phyloP scores from a whole-genome alignment of 345 rosid species.

The Erysimum cheiranthoides region DNA sequence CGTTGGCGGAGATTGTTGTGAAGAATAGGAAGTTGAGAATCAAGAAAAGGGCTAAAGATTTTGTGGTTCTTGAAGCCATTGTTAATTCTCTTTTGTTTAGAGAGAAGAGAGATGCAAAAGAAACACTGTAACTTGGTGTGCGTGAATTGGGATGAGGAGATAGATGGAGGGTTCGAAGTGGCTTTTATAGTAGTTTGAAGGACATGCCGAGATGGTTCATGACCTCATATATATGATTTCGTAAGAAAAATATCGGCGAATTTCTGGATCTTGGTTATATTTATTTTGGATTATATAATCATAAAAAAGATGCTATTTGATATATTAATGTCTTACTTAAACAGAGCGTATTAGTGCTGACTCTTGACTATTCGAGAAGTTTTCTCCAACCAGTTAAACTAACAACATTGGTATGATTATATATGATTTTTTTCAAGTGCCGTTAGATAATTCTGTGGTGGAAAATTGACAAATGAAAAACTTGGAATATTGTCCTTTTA shows the following conservation, averaged over 20 bases:
- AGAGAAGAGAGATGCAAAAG: conserved; percentile 31
- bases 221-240: conserved; percentile 26
- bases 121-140: conserved; percentile 8
- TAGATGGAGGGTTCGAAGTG: conserved; percentile 30
- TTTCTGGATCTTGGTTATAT: background rate
- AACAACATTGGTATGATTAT: background rate
- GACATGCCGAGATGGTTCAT: conserved; percentile 20
- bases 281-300: background rate
- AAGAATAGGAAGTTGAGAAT: conserved; percentile 59
- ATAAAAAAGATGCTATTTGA: conserved; percentile 8
- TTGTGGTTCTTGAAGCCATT: conserved; percentile 58
- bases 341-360: background rate
- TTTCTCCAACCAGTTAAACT: background rate
- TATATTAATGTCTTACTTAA: background rate
- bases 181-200: conserved; percentile 53
- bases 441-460: background rate
- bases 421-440: background rate
- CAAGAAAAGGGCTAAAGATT: conserved; percentile 57
- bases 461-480: background rate
- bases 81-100: background rate
- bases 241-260: conserved; percentile 20
- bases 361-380: background rate
- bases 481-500: background rate
- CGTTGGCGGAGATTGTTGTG: conserved; percentile 52
- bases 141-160: conserved; percentile 33